phyloP scores from a whole-genome alignment of 345 rosid species.

The Syzygium aromaticum region DNA sequence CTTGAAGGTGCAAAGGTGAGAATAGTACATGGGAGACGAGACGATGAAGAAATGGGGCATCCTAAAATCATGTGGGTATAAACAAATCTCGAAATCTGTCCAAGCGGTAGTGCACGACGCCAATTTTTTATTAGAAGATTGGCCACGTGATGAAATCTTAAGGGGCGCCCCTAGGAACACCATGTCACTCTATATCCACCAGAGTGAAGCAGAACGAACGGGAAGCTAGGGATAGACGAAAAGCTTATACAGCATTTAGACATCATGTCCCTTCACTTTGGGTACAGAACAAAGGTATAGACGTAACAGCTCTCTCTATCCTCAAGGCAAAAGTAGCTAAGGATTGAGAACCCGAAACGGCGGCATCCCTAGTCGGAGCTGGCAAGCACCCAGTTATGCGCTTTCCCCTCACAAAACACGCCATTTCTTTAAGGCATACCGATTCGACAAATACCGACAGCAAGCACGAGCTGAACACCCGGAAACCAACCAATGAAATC shows the following conservation, averaged over 20 bases:
- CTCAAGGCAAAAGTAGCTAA: neutral
- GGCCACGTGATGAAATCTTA: neutral
- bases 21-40: neutral
- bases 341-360: neutral
- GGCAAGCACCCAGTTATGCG: neutral
- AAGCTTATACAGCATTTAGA: neutral
- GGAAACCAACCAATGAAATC: neutral
- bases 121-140: neutral
- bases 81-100: neutral
- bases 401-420: neutral
- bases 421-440: neutral
- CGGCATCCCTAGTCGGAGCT: neutral
- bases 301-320: neutral
- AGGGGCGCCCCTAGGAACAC: neutral
- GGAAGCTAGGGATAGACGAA: neutral
- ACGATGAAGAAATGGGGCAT: neutral
- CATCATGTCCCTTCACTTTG: neutral
- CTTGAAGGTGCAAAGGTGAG: neutral
- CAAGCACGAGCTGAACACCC: neutral
- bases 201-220: neutral
- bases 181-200: neutral
- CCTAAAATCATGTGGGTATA: neutral
- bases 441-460: neutral
- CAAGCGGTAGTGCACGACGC: neutral
- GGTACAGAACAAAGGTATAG: neutral